Base-by-base conservation (phyloP, 176 grass and related monocot species). In the Eleusine coracana region DNA sequence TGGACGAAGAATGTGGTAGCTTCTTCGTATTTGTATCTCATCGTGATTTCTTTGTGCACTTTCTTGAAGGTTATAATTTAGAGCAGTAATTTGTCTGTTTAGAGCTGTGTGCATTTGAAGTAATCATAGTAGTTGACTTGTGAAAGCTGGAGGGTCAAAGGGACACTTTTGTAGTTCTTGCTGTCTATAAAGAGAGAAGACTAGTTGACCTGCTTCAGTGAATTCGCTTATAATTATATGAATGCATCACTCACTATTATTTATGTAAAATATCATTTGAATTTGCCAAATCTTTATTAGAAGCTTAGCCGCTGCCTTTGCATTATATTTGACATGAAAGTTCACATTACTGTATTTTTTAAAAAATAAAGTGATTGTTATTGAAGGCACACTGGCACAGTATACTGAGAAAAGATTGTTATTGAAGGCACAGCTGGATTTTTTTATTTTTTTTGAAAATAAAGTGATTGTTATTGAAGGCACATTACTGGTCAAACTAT, bases 51-150 rank as follows among this genome's bases (percentile, higher is more conserved):
- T 68, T 13, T 77, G 6, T 61, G 74, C 39, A 38, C 9, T 80
- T 67, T 38, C 23, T 4, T 68, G 18, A 15, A 4, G 29, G 31
- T 1, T 52, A 17, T 31, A 49, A 36, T 67, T n/a, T 38, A 2
- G 63, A 68, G 62, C 27, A 9, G 51, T 52, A 7, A 38, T 52
- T 1, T 38, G 29, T 38, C 29, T 39, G 37, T 79, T 52, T 31
- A 49, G 34, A n/a, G 45, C 2, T 34, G 28, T 49, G 29, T 50
- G 17, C 44, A 21, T 31, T 79, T 79, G 31, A 66, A 78, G 10
- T 37, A 79, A 66, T 25, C 29, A 79, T n/a, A 79, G 29, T 51
- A 52, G 21, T 65, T 14, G 50, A 50, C 42, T 39, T 65, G 44
- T 20, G 17, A 20, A 63, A 50, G 27, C 45, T 65, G 40, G 60